These are phyloP conservation scores for Dipodascopsis tothii DNA, from an alignment of 805 yeast species.

Conservation along the genomic window DNA sequence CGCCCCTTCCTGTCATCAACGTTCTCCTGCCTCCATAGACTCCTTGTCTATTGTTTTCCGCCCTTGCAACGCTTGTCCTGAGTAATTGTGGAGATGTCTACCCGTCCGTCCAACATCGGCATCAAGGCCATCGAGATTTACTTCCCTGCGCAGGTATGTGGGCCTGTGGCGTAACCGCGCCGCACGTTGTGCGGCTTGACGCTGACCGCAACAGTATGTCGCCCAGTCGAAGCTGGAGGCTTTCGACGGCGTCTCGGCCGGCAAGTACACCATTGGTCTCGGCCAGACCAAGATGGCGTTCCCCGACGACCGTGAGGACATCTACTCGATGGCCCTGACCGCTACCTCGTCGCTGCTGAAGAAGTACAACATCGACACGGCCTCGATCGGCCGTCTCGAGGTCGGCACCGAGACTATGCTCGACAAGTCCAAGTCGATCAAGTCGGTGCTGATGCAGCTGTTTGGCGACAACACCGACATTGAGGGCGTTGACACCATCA, in stretches of 20 bases:
- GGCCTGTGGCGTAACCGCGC: no score
- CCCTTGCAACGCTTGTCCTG: no score
- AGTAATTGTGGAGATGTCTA: not conserved
- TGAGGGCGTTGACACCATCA: slow-evolving; percentile 92
- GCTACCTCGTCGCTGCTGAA: slow-evolving; percentile 67
- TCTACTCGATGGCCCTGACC: slow-evolving; percentile 90
- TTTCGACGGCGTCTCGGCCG: slow-evolving; percentile 78
- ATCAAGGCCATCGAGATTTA: slow-evolving; percentile 93
- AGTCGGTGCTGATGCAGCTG: slow-evolving; percentile 90
- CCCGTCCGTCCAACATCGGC: slow-evolving; percentile 75
- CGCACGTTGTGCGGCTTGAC: no score
- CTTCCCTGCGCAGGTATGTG: slow-evolving; percentile 66
- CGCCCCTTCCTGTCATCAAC: no score
- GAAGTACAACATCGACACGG: slow-evolving; percentile 75
- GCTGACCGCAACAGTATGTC: slow-evolving; percentile 43
- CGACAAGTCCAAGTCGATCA: slow-evolving; percentile 94
- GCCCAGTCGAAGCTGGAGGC: slow-evolving; percentile 82
- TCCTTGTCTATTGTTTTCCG: no score
- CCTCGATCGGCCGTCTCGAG: slow-evolving; percentile 83
- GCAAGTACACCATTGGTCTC: slow-evolving; percentile 95
- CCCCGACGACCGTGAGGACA: slow-evolving; percentile 95
- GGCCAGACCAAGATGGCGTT: slow-evolving; percentile 98
- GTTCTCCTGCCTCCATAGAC: no score
- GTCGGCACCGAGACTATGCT: slow-evolving; percentile 96
- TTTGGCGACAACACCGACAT: slow-evolving; percentile 81